Evolutionary conservation across 1,284 basidiomycete species (phyloP).

Genomic region (Papiliotrema nemorosa): DNA sequence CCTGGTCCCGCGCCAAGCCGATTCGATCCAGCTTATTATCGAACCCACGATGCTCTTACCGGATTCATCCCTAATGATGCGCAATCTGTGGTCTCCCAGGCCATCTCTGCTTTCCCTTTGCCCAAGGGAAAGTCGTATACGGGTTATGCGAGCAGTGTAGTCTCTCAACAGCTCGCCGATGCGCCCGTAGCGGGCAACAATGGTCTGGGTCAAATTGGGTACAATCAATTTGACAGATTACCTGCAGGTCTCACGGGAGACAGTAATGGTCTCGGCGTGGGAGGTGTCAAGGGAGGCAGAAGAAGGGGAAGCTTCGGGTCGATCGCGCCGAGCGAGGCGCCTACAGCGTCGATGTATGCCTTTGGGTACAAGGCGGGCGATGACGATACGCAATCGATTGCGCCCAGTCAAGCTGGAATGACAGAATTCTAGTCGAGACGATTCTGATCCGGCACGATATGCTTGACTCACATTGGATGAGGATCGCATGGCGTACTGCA

Average conservation of each 20-base stretch:
- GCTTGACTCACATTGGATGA: too few species aligned
- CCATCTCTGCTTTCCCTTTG: slow-evolving; percentile 68
- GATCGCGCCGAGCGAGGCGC: slow-evolving; percentile 54
- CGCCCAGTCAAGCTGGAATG: slow-evolving; percentile 49
- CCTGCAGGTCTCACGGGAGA: slow-evolving; percentile 28
- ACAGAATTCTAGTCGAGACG: slow-evolving; percentile 48
- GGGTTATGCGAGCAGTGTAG: slow-evolving; percentile 84
- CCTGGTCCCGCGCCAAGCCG: slow-evolving; percentile 65
- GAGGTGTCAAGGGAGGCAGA: slow-evolving; percentile 5
- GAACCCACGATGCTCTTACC: slow-evolving; percentile 87
- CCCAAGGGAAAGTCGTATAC: slow-evolving; percentile 56
- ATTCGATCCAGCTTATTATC: slow-evolving; percentile 91
- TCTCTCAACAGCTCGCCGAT: slow-evolving; percentile 73
- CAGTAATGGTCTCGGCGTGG: not conserved
- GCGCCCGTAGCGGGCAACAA: slow-evolving; percentile 11
- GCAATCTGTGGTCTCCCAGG: slow-evolving; percentile 89
- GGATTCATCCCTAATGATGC: slow-evolving; percentile 88
- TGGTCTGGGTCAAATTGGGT: slow-evolving; percentile 61
- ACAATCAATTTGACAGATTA: slow-evolving; percentile 72
- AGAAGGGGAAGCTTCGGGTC: slow-evolving; percentile 69
- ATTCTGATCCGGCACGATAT: not conserved
- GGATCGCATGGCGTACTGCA: too few species aligned
- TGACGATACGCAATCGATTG: slow-evolving; percentile 46
- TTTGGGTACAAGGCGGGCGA: slow-evolving; percentile 49
- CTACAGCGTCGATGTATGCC: slow-evolving; percentile 39